Conservation (phyloP, 768 basidiomycete genomes). For the Tulasnella sp. region DNA sequence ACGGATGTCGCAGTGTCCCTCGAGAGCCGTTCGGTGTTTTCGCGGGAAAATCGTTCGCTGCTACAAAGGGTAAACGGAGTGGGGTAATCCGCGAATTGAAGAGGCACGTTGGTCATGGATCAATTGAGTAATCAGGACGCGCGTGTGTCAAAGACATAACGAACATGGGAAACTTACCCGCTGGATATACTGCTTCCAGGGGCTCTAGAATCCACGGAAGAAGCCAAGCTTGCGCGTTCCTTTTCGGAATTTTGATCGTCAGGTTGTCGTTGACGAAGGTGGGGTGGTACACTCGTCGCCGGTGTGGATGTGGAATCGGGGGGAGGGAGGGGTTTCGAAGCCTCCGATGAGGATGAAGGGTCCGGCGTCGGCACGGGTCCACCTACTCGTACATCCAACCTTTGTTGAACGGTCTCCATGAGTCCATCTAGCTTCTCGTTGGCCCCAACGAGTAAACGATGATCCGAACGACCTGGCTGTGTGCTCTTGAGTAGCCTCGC, state of each 20-base stretch:
- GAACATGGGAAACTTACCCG: constrained; percentile 33
- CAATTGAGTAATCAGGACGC: no score
- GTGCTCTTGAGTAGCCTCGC: constrained; percentile 74
- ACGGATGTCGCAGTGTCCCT: constrained; percentile 46
- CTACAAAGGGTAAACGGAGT: no score
- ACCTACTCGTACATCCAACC: constrained; percentile 43
- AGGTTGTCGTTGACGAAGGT: neutral
- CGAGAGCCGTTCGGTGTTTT: constrained; percentile 37
- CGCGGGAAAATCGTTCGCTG: constrained; percentile 6
- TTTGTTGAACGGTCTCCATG: constrained; percentile 50
- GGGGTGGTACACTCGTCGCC: neutral
- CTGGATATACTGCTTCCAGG: constrained; percentile 37
- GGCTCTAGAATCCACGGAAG: neutral
- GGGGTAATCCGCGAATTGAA: no score
- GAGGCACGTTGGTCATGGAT: no score
- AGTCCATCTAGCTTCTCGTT: constrained; percentile 67
- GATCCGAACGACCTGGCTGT: constrained; percentile 72
- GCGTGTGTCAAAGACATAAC: neutral
- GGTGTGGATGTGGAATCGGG: neutral
- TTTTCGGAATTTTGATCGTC: neutral
- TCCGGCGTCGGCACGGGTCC: constrained; percentile 17
- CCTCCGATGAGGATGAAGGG: neutral
- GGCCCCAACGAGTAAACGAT: constrained; percentile 64
- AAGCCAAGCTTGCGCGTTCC: neutral
- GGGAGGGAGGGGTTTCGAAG: neutral